Evolutionary conservation across 148 eudicot genomes (phyloP), one percentile per base, ranked within the genome.

Genomic region (Rhododendron kiyosumense): DNA sequence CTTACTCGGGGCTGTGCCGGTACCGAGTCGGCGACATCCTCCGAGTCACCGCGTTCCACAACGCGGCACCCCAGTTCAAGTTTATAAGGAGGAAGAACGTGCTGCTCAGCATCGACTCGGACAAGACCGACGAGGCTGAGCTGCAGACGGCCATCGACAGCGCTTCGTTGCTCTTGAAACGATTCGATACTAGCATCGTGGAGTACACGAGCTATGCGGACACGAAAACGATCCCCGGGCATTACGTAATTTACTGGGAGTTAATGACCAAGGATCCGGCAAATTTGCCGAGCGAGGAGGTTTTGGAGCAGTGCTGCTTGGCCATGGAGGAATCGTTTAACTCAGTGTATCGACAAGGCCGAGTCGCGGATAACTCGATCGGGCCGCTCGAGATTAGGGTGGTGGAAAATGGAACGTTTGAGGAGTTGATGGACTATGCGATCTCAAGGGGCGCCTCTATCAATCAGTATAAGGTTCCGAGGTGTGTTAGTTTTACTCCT

Each of bases 1-100:
- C 96, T 12, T 91, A 93, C 38, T 45, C 94, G 1, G 98, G 98
- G 24, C 84, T 95, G 18, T 92, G 92, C 82, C 89, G 98, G n/a
- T 96, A 96, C 89, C 87, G 91, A 1, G 92, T 96, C 2, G 98
- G 98, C 1, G 98, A 96, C 67, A 91, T 96, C 46, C 94, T 96
- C 20, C 90, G 77, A 2, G 98, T 96, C 78, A 89, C 90, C 15
- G 91, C 93, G 30, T 96, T 94, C 86, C 88, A 96, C 90, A 96
- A 94, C 89, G 81, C 94, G 2, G 93, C 98, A 15, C 98, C 98
- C 2, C 91, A 96, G 69, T 96, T 96, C 89, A 88, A 90, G 86
- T 94, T 96, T 80, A 65, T 96, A 0, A 85, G 98, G 74, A 86
- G 98, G 75, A 92, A 93, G 86, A 92, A 94, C 43, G 98, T 94